Percentiles rank a stretch among this genome's conserved stretches.
Evolutionary conservation across 768 basidiomycete genomes (phyloP).

Genomic region (Panaeolus papilionaceus): DNA sequence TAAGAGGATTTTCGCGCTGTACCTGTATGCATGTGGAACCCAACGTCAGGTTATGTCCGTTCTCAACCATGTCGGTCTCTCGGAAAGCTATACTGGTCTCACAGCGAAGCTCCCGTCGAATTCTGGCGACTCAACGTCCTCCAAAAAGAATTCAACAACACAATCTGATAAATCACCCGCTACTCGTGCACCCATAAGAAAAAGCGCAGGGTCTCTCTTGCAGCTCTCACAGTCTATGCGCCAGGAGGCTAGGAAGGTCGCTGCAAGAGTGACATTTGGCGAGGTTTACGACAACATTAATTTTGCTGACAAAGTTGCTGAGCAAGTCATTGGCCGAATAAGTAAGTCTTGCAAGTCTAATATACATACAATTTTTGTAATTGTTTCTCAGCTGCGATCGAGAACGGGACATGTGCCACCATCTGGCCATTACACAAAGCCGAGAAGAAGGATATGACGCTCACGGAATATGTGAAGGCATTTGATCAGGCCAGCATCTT

Average conservation of each 20-base stretch:
- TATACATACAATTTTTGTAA: too few species aligned
- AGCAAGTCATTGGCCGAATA: constrained; percentile 24
- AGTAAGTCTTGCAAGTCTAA: too few species aligned
- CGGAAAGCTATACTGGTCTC: constrained; percentile 34
- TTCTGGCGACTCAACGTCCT: too few species aligned
- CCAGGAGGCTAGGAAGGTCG: constrained; percentile 25
- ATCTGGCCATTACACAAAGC: constrained; percentile 35
- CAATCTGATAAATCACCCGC: background rate
- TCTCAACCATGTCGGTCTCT: constrained; percentile 34
- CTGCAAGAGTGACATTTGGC: constrained; percentile 25
- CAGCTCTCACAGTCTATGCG: constrained; percentile 33
- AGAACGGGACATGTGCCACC: constrained; percentile 46
- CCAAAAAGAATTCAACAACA: background rate
- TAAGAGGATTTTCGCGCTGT: constrained; percentile 34
- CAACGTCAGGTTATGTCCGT: constrained; percentile 38
- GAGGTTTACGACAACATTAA: constrained; percentile 47
- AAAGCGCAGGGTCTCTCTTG: constrained; percentile 25
- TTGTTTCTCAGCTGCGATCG: constrained; percentile 31
- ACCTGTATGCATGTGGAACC: constrained; percentile 39
- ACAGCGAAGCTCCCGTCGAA: too few species aligned
- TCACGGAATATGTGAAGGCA: constrained; percentile 24
- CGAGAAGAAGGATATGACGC: constrained; percentile 29
- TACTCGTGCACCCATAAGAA: background rate
- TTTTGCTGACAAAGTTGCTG: constrained; percentile 30
- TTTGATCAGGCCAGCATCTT: constrained; percentile 34